Percentiles rank a stretch among this genome's conserved stretches.
These are phyloP conservation scores for Yamadazyma akitaensis DNA, from an alignment of 805 yeast genomes.

Conservation along the genomic window DNA sequence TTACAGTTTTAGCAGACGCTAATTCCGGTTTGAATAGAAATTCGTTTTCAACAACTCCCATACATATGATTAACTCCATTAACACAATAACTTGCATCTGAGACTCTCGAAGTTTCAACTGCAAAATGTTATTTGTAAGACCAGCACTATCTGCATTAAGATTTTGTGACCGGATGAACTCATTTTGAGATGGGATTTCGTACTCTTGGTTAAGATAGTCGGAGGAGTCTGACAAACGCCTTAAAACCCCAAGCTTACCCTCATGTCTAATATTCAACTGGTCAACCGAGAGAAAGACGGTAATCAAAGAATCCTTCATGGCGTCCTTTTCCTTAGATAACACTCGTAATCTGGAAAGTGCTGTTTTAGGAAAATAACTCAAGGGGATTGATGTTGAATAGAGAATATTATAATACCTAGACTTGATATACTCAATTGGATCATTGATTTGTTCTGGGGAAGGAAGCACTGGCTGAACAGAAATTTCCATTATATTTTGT, in stretches of 20 bases:
- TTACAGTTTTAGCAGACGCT: not conserved
- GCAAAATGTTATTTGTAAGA: slow-evolving; percentile 22
- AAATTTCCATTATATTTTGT: not conserved
- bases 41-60: slow-evolving; percentile 32
- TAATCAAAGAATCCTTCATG: slow-evolving; percentile 22
- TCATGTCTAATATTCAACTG: slow-evolving; percentile 43
- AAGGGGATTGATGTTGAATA: slow-evolving; percentile 40
- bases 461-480: not conserved
- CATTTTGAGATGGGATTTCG: slow-evolving; percentile 24
- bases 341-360: slow-evolving; percentile 43
- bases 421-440: slow-evolving; percentile 28
- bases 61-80: slow-evolving; percentile 41
- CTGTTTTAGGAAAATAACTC: slow-evolving; percentile 46
- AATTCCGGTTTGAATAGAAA: slow-evolving; percentile 23
- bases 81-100: slow-evolving; percentile 51
- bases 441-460: slow-evolving; percentile 18
- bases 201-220: slow-evolving; percentile 3
- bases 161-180: slow-evolving; percentile 11
- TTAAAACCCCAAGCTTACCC: slow-evolving; percentile 26
- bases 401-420: slow-evolving; percentile 34
- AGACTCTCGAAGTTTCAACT: slow-evolving; percentile 53
- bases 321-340: slow-evolving; percentile 31
- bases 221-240: slow-evolving; percentile 6
- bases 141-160: not conserved
- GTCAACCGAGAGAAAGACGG: slow-evolving; percentile 31